phyloP scores from a whole-genome alignment of 2,329 filamentous ascomycete genomes.

The Cercospora sp. region DNA sequence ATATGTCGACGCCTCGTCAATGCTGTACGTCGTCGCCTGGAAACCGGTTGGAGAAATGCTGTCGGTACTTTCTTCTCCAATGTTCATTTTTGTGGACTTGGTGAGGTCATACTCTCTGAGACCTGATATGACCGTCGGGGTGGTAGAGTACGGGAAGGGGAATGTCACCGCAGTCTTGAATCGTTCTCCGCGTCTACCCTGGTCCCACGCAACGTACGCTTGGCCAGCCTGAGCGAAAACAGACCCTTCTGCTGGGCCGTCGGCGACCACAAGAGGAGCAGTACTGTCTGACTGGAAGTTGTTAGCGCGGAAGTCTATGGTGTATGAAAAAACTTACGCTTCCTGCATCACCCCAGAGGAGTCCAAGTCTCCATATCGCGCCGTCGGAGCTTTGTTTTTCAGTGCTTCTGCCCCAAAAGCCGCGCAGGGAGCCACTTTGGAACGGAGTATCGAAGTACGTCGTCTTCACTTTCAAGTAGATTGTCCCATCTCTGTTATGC shows the following conservation, averaged over 20 bases:
- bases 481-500: neutral
- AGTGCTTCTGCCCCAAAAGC: neutral
- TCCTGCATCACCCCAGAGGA: neutral
- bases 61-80: neutral
- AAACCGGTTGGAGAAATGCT: neutral
- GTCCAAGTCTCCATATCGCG: neutral
- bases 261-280: neutral
- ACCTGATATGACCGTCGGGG: neutral
- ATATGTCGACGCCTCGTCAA: neutral
- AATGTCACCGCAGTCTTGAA: neutral
- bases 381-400: neutral
- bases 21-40: neutral
- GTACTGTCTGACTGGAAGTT: neutral
- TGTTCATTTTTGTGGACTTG: neutral
- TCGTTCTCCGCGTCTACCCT: neutral
- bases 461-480: neutral
- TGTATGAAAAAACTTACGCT: neutral
- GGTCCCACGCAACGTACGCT: neutral
- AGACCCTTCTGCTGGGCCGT: neutral
- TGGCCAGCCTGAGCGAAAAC: neutral
- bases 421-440: neutral
- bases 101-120: neutral
- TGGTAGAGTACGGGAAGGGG: neutral
- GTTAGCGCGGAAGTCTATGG: no score
- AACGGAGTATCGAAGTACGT: neutral